phyloP scores from a whole-genome alignment of 805 yeast genomes.

The Brettanomyces anomalus region DNA sequence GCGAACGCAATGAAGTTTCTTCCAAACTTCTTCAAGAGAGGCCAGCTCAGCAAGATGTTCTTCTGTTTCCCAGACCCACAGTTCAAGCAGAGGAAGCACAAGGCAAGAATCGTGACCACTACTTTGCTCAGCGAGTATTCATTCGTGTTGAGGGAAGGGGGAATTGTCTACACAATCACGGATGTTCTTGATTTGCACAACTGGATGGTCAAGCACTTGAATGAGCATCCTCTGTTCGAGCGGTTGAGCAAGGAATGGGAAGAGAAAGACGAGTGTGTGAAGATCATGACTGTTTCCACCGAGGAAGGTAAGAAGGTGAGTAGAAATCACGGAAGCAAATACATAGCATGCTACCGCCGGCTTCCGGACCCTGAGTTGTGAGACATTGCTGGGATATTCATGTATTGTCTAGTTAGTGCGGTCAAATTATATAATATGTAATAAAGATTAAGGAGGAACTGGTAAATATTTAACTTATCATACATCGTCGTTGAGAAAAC shows the following conservation, averaged over 20 bases:
- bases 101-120: constrained; percentile 89
- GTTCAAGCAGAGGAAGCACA: constrained; percentile 94
- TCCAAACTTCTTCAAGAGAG: constrained; percentile 83
- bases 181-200: constrained; percentile 88
- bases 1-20: constrained; percentile 97
- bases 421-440: too few relatives aligned
- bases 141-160: constrained; percentile 76
- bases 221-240: constrained; percentile 84
- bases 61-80: constrained; percentile 99
- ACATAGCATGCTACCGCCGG: constrained; percentile 78
- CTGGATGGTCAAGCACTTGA: constrained; percentile 94
- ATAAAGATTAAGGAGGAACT: constrained; percentile 3
- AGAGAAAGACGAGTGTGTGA: constrained; percentile 67
- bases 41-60: constrained; percentile 83
- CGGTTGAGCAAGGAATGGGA: constrained; percentile 78
- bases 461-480: too few relatives aligned
- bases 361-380: constrained; percentile 44
- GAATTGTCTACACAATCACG: constrained; percentile 87
- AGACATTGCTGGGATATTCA: too few relatives aligned
- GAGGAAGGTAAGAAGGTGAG: constrained; percentile 97
- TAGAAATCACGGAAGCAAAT: constrained; percentile 82
- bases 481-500: constrained; percentile 8
- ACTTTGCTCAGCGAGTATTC: constrained; percentile 91
- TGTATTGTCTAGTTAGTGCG: too few relatives aligned
- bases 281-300: constrained; percentile 83